Percentiles rank a stretch among this genome's conserved stretches.
These are phyloP conservation scores for Ascochyta viciae-villosae DNA, from an alignment of 2,329 filamentous ascomycete genomes.

Conservation along the genomic window DNA sequence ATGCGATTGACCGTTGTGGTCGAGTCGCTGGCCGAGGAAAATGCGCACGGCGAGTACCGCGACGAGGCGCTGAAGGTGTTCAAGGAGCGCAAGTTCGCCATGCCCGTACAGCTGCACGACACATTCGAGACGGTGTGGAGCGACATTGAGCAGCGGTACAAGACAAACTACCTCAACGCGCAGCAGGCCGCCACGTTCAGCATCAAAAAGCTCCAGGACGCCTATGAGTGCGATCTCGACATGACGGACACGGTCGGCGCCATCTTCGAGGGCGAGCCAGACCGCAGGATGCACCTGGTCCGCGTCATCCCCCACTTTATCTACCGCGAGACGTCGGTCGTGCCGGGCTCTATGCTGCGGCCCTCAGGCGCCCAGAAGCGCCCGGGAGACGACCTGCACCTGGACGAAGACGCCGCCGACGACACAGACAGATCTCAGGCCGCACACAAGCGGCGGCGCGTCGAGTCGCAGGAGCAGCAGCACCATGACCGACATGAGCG, in stretches of 20 bases:
- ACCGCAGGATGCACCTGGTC: conserved; percentile 37
- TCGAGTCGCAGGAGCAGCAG: conserved; percentile 25
- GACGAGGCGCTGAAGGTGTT: conserved; percentile 28
- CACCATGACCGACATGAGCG: too few species aligned
- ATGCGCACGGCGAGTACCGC: conserved; percentile 28
- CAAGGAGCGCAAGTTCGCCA: conserved; percentile 46
- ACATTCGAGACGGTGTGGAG: conserved; percentile 42
- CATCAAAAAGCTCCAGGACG: conserved; percentile 48
- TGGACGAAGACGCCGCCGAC: too few species aligned
- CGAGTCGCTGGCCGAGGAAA: conserved; percentile 33
- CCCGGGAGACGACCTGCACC: conserved; percentile 15
- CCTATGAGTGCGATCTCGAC: conserved; percentile 47
- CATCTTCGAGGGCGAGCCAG: conserved; percentile 42
- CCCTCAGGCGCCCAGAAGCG: conserved; percentile 36
- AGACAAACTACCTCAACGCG: conserved; percentile 39
- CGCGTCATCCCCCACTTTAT: conserved; percentile 39
- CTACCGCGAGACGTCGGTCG: conserved; percentile 44
- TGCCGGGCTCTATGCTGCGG: conserved; percentile 38
- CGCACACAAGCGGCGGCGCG: conserved; percentile 34
- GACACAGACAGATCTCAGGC: background rate
- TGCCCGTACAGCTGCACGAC: conserved; percentile 38
- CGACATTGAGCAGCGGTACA: conserved; percentile 43
- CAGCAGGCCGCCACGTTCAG: conserved; percentile 31
- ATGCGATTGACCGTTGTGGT: conserved; percentile 43
- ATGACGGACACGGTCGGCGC: conserved; percentile 44